Evolutionary conservation across 352 stramenopile species (phyloP).

Genomic region (Plasmopara muralis): DNA sequence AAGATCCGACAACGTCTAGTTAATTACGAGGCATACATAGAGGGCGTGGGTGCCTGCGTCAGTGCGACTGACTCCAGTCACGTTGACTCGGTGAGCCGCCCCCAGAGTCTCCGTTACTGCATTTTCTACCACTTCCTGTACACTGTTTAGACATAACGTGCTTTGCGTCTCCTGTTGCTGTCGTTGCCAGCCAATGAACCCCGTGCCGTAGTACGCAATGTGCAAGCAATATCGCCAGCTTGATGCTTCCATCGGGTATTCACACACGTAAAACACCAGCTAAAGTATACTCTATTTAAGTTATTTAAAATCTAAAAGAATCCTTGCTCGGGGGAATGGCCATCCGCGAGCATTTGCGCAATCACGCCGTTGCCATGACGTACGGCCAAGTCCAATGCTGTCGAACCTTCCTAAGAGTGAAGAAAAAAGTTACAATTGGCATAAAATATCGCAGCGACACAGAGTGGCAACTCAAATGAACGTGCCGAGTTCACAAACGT

Average conservation of each 20-base stretch:
- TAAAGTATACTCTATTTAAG: slow-evolving; percentile 21
- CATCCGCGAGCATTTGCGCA: slow-evolving; percentile 51
- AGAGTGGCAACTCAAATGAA: not conserved
- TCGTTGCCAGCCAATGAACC: slow-evolving; percentile 76
- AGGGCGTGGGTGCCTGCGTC: slow-evolving; percentile 79
- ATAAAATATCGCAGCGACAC: slow-evolving; percentile 1
- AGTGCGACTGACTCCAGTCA: slow-evolving; percentile 78
- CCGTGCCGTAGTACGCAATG: slow-evolving; percentile 71
- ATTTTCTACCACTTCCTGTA: slow-evolving; percentile 75
- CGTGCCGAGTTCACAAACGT: slow-evolving; percentile 42
- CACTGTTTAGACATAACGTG: slow-evolving; percentile 46
- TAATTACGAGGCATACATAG: slow-evolving; percentile 35
- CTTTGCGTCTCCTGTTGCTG: slow-evolving; percentile 59
- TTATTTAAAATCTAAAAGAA: slow-evolving; percentile 44
- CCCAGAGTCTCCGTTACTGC: slow-evolving; percentile 48
- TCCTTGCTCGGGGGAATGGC: slow-evolving; percentile 39
- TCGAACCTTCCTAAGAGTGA: slow-evolving; percentile 46
- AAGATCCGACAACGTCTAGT: not conserved
- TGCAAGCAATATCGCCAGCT: slow-evolving; percentile 60
- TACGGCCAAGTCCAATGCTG: slow-evolving; percentile 55
- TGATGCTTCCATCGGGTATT: slow-evolving; percentile 1
- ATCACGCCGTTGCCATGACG: slow-evolving; percentile 58
- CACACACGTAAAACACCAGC: slow-evolving; percentile 14
- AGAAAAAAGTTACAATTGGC: not conserved
- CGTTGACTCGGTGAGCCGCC: slow-evolving; percentile 53